Conservation (phyloP, 1,284 basidiomycete species). For the Sanghuangporus weigelae region DNA sequence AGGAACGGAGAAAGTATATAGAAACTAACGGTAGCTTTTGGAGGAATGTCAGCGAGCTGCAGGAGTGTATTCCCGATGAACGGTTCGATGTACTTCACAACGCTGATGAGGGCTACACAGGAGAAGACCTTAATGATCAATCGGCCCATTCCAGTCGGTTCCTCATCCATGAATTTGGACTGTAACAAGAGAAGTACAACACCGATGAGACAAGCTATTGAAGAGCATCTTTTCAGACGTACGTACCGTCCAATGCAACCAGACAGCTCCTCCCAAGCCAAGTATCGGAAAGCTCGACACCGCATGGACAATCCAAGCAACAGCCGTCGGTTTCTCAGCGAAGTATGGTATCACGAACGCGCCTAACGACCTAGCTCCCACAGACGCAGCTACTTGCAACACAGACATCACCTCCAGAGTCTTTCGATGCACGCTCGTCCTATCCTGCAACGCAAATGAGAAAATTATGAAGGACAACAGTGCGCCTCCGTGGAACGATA, state of each 20-base stretch:
- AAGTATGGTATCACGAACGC: neutral
- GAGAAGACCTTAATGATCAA: neutral
- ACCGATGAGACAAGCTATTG: neutral
- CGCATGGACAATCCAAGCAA: neutral
- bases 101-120: neutral
- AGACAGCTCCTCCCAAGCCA: conserved; percentile 8
- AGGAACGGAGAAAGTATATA: neutral
- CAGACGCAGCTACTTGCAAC: neutral
- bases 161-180: conserved; percentile 7
- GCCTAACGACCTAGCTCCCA: neutral
- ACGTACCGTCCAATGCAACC: conserved; percentile 12
- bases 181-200: neutral
- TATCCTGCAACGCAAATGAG: neutral
- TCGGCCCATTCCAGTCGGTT: conserved; percentile 3
- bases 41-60: neutral
- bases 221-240: neutral
- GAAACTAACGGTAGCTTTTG: conserved; percentile 1
- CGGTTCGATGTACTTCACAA: conserved; percentile 6
- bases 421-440: neutral
- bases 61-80: conserved; percentile 1
- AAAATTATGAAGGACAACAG: conserved; percentile 3
- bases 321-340: conserved; percentile 3
- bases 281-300: conserved; percentile 5
- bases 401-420: neutral
- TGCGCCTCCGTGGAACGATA: conserved; percentile 4